Evolutionary conservation across 2,329 filamentous ascomycete genomes (phyloP).

Genomic region (Nothophoma quercina): DNA sequence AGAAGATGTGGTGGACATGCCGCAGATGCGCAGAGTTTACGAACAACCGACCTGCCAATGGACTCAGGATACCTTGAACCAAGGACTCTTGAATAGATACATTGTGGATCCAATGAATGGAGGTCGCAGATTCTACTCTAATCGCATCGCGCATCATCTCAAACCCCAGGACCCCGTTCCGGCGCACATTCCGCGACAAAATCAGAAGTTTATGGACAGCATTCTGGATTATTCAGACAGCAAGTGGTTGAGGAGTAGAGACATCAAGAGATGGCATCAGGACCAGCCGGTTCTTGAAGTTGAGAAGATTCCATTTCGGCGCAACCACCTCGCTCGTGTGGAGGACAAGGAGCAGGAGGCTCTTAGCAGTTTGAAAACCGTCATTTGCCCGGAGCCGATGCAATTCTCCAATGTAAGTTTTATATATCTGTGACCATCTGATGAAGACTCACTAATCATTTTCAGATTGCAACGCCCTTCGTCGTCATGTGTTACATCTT

Average conservation of each 20-base stretch:
- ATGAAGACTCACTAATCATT: slow-evolving; percentile 22
- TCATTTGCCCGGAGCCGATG: slow-evolving; percentile 78
- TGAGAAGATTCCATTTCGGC: slow-evolving; percentile 75
- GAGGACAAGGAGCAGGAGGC: slow-evolving; percentile 64
- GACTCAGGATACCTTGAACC: slow-evolving; percentile 50
- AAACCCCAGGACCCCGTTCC: slow-evolving; percentile 72
- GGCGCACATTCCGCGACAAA: slow-evolving; percentile 54
- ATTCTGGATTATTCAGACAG: slow-evolving; percentile 88
- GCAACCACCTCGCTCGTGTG: slow-evolving; percentile 75
- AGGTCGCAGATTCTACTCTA: slow-evolving; percentile 65
- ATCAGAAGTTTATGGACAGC: slow-evolving; percentile 52
- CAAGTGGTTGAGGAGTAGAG: slow-evolving; percentile 69
- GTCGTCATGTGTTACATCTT: slow-evolving; percentile 78
- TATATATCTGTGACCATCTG: background rate
- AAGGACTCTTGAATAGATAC: slow-evolving; percentile 58
- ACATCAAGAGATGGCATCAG: slow-evolving; percentile 59
- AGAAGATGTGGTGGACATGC: slow-evolving; percentile 66
- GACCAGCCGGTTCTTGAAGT: slow-evolving; percentile 85
- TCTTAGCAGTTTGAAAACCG: slow-evolving; percentile 62
- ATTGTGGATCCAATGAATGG: slow-evolving; percentile 66
- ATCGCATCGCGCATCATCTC: slow-evolving; percentile 57
- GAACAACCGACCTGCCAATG: slow-evolving; percentile 54
- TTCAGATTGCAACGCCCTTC: slow-evolving; percentile 71
- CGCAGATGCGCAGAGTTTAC: slow-evolving; percentile 56
- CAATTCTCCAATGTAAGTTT: slow-evolving; percentile 74